These are phyloP conservation scores for Pulveroboletus ravenelii DNA, from an alignment of 768 basidiomycete species.

Conservation along the genomic window DNA sequence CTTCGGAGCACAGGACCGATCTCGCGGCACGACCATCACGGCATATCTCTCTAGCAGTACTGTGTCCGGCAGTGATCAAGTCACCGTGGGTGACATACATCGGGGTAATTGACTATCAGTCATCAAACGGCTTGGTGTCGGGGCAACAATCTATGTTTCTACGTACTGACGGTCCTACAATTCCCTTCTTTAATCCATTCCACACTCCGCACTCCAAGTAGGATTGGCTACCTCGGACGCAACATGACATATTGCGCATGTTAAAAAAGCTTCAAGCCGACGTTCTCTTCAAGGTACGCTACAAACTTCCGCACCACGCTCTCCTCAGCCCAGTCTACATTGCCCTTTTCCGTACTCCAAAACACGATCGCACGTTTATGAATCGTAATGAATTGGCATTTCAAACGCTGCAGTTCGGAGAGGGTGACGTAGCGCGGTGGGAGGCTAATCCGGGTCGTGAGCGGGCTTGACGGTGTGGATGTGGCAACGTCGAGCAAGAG, in stretches of 20 bases:
- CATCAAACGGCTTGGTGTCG: no score
- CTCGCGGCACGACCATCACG: no score
- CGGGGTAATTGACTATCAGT: no score
- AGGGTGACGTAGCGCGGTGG: conserved; percentile 72
- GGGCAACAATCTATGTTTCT: no score
- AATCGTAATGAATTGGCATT: conserved; percentile 85
- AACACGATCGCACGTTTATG: conserved; percentile 88
- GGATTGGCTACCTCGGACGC: no score
- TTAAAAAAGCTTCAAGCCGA: conserved; percentile 38
- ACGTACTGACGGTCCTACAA: no score
- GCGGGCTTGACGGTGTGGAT: conserved; percentile 32
- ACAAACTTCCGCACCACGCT: conserved; percentile 66
- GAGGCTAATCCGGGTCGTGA: conserved; percentile 51
- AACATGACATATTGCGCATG: not conserved
- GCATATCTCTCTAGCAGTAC: no score
- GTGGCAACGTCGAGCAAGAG: conserved; percentile 31
- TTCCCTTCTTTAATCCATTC: no score
- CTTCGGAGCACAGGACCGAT: no score
- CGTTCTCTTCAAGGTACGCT: conserved; percentile 65
- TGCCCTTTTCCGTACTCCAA: conserved; percentile 72
- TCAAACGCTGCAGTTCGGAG: conserved; percentile 82
- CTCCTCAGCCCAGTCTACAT: conserved; percentile 72
- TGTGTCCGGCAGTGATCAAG: no score
- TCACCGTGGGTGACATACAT: no score
- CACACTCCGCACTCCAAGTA: no score